A percentile compares a stretch with the other conserved stretches of the same genome.
Conservation (phyloP, 306 rosid genomes). For the Gillenia trifoliata region DNA sequence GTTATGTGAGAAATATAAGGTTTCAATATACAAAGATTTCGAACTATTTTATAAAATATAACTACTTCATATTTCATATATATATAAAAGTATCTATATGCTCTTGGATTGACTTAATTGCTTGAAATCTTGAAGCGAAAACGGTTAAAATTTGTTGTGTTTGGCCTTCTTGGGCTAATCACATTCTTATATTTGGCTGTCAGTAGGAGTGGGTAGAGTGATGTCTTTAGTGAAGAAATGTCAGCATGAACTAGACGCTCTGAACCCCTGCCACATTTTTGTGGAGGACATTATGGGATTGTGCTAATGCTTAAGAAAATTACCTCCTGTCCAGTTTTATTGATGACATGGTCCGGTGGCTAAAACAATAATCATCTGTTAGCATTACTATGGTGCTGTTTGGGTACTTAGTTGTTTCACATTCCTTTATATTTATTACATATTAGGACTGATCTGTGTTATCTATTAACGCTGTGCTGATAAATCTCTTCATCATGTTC, state of each 20-base stretch:
- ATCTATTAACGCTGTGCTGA: background rate
- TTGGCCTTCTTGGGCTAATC: background rate
- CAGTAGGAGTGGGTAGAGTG: background rate
- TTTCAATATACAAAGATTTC: too few species aligned
- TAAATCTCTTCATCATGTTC: background rate
- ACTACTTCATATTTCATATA: background rate
- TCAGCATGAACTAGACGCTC: background rate
- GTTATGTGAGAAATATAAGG: background rate
- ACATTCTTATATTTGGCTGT: background rate
- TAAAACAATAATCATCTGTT: background rate
- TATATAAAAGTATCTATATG: background rate
- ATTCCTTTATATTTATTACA: background rate
- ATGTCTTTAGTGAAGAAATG: background rate
- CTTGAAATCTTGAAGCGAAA: background rate
- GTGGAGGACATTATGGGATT: background rate
- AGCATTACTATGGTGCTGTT: background rate
- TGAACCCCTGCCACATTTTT: background rate
- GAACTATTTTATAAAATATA: too few species aligned
- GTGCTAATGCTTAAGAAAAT: background rate
- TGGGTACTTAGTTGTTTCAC: background rate
- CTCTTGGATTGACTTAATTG: background rate
- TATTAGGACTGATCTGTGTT: background rate
- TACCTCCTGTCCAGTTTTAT: background rate
- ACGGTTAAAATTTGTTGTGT: background rate
- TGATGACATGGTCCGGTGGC: background rate